phyloP scores from a whole-genome alignment of 495 filamentous ascomycete species.

The Pseudoneurospora amorphoporcata region DNA sequence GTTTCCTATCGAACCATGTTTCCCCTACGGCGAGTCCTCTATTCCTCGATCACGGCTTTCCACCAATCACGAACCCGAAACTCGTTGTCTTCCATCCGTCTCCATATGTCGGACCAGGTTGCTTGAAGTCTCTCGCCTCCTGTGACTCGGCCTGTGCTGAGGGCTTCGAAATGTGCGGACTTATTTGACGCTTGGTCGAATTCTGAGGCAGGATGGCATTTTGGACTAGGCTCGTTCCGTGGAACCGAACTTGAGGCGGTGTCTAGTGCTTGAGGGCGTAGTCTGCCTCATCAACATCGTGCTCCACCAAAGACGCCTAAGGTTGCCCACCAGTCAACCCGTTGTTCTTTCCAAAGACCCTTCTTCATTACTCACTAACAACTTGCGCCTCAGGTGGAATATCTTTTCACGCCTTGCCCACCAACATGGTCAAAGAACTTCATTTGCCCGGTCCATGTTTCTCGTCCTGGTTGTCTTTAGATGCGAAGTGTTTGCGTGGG shows the following conservation, averaged over 20 bases:
- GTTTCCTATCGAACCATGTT: not conserved
- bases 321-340: not conserved
- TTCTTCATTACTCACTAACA: not conserved
- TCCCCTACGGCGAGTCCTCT: not conserved
- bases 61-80: not conserved
- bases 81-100: not conserved
- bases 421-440: constrained; percentile 15
- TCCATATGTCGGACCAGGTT: not conserved
- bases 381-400: not conserved
- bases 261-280: not conserved
- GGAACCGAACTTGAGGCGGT: not conserved
- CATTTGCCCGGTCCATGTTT: constrained; percentile 27
- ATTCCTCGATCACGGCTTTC: not conserved
- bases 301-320: not conserved
- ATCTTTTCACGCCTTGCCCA: not conserved
- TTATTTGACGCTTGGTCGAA: not conserved
- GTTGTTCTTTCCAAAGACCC: not conserved
- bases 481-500: constrained; percentile 31
- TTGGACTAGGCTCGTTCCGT: not conserved
- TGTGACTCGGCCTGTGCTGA: not conserved
- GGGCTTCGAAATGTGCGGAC: not conserved
- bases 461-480: constrained; percentile 29
- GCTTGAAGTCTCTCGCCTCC: not conserved
- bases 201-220: not conserved
- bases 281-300: not conserved